Evolutionary conservation across 2,329 filamentous ascomycete genomes (phyloP), one percentile per base, ranked within the genome.

Genomic region (Lachnellula subtilissima): DNA sequence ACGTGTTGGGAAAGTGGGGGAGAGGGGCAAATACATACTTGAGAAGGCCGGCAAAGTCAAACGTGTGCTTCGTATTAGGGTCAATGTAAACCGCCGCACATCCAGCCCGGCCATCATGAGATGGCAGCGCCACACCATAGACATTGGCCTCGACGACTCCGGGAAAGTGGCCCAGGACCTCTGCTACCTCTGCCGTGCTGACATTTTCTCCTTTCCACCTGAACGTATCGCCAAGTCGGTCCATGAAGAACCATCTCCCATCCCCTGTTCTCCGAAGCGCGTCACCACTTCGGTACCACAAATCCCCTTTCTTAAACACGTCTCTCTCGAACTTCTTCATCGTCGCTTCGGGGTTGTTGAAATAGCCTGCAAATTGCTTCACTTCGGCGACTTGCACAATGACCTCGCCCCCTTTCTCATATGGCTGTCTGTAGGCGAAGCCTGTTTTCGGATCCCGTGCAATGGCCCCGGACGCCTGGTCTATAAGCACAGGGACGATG

Each of bases 181-280:
- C 82, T 2, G 83, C 77, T 1, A 89, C 86, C 70, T 89, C 86
- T 11, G 84, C 74, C 42, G 84, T 87, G 11, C 80, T 83, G 42
- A 87, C 83, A 62, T 87, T 87, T 70, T 87, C 84, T 52, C 81
- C 81, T 70, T 89, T 89, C 87, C 87, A 89, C 35, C 87, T 78
- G 71, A 86, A 91, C 0, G 87, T 90, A 69, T 91, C 87, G 1
- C 87, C 87, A 1, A 89, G 76, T 4, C 84, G 76, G 63, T 91
- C 87, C 39, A 86, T 70, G 69, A 90, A 91, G 71, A 79, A 89
- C 81, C 84, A 86, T 9, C 84, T 75, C 0, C 86, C 86, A 52
- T 90, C 84, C 2, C 61, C 61, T 59, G 86, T 81, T 19, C 81
- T 75, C 3, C 83, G 73, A 40, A 90, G 68, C 0, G 87, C 80